Base-by-base conservation (phyloP, 495 filamentous ascomycete species). In the Neurospora sublineolata region DNA sequence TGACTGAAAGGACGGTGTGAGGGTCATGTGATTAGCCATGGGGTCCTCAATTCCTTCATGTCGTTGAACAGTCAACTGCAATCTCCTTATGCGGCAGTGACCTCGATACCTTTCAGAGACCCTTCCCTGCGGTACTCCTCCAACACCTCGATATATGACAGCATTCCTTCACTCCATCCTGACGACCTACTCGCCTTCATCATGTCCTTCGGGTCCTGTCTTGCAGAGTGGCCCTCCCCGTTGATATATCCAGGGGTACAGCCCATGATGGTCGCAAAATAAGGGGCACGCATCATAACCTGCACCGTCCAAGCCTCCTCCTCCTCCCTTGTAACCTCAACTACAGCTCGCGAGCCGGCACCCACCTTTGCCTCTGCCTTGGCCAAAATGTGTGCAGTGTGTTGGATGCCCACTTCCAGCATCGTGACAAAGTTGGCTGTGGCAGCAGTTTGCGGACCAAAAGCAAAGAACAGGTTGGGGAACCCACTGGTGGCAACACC, bases 201-300 rank as follows among this genome's bases (percentile, higher is more conserved):
- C 76, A 78, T 72, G 3, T 79, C 77, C 70, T 73, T 75, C 58
- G 64, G 80, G 5, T 75, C 76, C 3, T 70, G 69, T 33, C 73
- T 64, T 14, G 72, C 14, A 0, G 73, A 42, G 33, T 79, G 77
- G 4, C 82, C 87, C 73, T 89, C 84, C 12, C 70, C 76, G 39
- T 85, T 90, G 68, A 83, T 80, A 73, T 89, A 89, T 16, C 85
- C 79, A 1, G 89, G 88, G 9, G 87, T 89, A 79, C 88, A 91
- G 16, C 82, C 78, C 2, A 75, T 71, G 7, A 85, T 69, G 5
- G 75, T 76, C 2, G 80, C 79, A 58, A 85, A 79, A 20, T 76
- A 80, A 2, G 70, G 76, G 0, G 85, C 84, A 10, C 78, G 77
- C 64, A 72, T 69, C 73, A 85, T 33, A 37, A 88, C 80, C 73